phyloP scores from a whole-genome alignment of 2,329 filamentous ascomycete species.

The Penicillium sp. region DNA sequence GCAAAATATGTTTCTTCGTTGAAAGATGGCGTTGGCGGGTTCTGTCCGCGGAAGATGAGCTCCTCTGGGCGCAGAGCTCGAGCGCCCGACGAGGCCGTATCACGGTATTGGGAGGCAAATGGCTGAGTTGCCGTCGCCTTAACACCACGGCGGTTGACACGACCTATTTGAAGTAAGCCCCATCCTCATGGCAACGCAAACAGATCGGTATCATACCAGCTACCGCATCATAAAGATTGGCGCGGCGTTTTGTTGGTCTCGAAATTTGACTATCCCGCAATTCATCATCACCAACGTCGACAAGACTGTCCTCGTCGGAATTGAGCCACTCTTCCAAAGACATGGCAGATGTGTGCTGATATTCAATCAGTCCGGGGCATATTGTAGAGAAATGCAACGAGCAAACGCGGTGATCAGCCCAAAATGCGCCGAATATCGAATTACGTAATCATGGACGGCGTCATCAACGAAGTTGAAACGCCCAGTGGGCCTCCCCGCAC shows the following conservation, averaged over 20 bases:
- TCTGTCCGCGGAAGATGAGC: conserved; percentile 56
- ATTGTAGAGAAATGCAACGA: background rate
- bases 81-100: conserved; percentile 37
- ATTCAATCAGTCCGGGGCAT: conserved; percentile 2
- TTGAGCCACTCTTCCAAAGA: background rate
- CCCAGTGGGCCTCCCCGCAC: background rate
- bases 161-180: conserved; percentile 39
- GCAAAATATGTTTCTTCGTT: conserved; percentile 60
- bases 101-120: conserved; percentile 33
- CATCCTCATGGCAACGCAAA: background rate
- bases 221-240: conserved; percentile 61
- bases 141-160: conserved; percentile 47
- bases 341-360: background rate
- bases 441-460: conserved; percentile 29
- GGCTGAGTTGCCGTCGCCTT: conserved; percentile 20
- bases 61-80: conserved; percentile 58
- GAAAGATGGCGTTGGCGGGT: conserved; percentile 53
- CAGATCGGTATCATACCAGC: conserved; percentile 47
- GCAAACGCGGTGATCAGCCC: background rate
- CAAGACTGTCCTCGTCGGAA: conserved; percentile 1
- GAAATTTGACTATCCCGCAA: conserved; percentile 11
- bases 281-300: conserved; percentile 4
- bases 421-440: conserved; percentile 22
- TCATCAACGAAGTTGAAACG: conserved; percentile 19
- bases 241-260: conserved; percentile 34